Base-by-base conservation (phyloP, 306 rosid species). In the Acacia crassicarpa region DNA sequence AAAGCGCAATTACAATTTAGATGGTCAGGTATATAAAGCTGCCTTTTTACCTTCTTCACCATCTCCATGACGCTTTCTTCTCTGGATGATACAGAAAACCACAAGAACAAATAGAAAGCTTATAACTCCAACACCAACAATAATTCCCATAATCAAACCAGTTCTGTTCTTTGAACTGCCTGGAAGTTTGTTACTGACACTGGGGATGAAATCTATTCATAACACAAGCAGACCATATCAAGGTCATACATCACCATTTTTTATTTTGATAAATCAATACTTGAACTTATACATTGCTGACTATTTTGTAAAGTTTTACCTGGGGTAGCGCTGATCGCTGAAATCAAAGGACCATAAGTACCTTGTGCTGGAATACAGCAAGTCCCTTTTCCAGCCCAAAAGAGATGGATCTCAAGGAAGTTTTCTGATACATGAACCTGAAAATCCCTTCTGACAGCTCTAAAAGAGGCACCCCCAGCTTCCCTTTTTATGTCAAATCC, bases 321-420 rank as follows among this genome's bases (percentile, higher is more conserved):
- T 86, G 97, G 86, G 16, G 75, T 84, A 27, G 91, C 91, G 14
- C 86, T 88, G 78, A 86, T 82, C 76, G 90, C 93, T 23, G 90
- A 88, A 80, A 90, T 67, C 62, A 82, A 11, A 78, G 93, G 93
- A 16, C 93, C 93, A 61, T 78, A 88, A 30, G 82, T 77, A 76
- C 88, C 88, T 56, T 65, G 85, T 2, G 0, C 4, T 58, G 90
- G 93, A 35, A 86, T 77, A 71, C 91, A 88, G 49, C 93, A 86
- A 43, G 93, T 82, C n/a, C 91, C 98, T 78, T 94, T 94, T 53
- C 98, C 98, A n/a, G 95, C 97, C 98, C 95, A 92, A 80, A 92
- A 87, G 41, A 94, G 92, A 87, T 94, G 98, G 75, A 94, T 80
- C 82, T 92, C 98, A 5, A 94, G 65, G 88, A 63, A 78, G 80